Evolutionary conservation across 2,329 filamentous ascomycete species (phyloP).

Genomic region (Exophiala sp.): DNA sequence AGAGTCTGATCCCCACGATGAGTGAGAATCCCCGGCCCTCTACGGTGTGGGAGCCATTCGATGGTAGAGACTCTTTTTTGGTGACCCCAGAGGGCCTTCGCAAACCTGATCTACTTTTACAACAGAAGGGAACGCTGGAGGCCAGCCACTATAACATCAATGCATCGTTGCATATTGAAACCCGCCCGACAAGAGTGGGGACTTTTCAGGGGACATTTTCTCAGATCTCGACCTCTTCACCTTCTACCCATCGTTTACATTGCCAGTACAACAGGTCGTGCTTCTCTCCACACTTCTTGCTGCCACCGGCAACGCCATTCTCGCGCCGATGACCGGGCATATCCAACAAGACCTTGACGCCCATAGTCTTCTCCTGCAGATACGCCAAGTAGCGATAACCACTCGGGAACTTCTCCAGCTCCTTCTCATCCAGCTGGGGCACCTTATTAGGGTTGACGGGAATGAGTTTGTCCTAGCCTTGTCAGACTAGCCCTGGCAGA

Average conservation of each 20-base stretch:
- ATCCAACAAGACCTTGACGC: conserved; percentile 39
- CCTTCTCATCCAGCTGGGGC: conserved; percentile 39
- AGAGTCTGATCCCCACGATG: too few species aligned
- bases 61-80: too few species aligned
- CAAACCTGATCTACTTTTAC: too few species aligned
- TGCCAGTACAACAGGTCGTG: conserved; percentile 44
- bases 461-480: conserved; percentile 42
- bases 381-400: conserved; percentile 44
- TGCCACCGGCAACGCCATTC: neutral
- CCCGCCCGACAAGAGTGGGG: too few species aligned
- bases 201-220: too few species aligned
- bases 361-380: conserved; percentile 44
- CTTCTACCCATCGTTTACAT: conserved; percentile 43
- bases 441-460: conserved; percentile 41
- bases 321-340: conserved; percentile 34
- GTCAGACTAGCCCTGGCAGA: too few species aligned
- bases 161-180: too few species aligned
- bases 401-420: conserved; percentile 38
- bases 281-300: conserved; percentile 35
- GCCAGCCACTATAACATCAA: too few species aligned
- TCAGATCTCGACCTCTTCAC: conserved; percentile 18
- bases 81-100: too few species aligned
- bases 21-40: too few species aligned
- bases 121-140: too few species aligned
- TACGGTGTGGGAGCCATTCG: too few species aligned